Percentiles rank a stretch among this genome's conserved stretches.
Evolutionary conservation across 2,329 filamentous ascomycete genomes (phyloP).

Genomic region (Bimuria novae-zelandiae): DNA sequence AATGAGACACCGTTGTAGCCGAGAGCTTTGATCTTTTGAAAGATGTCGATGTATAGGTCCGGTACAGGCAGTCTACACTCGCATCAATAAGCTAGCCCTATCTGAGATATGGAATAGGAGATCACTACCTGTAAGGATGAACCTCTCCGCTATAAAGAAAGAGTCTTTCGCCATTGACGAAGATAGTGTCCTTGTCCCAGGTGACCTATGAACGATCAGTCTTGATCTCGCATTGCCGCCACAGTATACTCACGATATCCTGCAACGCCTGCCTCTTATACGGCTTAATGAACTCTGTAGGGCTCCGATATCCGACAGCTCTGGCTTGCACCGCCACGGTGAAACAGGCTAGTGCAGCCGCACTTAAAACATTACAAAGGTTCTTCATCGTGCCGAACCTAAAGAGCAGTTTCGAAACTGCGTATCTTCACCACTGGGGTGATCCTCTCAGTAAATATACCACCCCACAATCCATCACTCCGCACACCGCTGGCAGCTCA

Average conservation of each 20-base stretch:
- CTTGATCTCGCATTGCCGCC: background rate
- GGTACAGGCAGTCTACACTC: slow-evolving; percentile 61
- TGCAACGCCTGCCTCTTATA: slow-evolving; percentile 59
- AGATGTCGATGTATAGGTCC: slow-evolving; percentile 69
- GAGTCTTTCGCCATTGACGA: slow-evolving; percentile 70
- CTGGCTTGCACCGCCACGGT: slow-evolving; percentile 53
- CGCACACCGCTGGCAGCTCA: background rate
- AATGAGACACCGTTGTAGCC: slow-evolving; percentile 82
- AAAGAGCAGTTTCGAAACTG: slow-evolving; percentile 49
- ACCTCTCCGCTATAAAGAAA: slow-evolving; percentile 76
- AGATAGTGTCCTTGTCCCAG: slow-evolving; percentile 74
- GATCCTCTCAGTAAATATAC: background rate
- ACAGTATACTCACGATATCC: slow-evolving; percentile 55
- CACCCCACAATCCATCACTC: background rate
- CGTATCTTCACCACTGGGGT: slow-evolving; percentile 44
- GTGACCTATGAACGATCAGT: slow-evolving; percentile 54
- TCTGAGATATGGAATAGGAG: background rate
- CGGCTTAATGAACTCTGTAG: slow-evolving; percentile 55
- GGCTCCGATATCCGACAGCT: slow-evolving; percentile 53
- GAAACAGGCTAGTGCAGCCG: slow-evolving; percentile 44
- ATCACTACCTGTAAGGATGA: slow-evolving; percentile 64
- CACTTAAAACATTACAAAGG: slow-evolving; percentile 15
- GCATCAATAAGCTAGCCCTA: slow-evolving; percentile 9
- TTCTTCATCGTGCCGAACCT: slow-evolving; percentile 20
- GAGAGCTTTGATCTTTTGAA: slow-evolving; percentile 81